These are phyloP conservation scores for Umbelopsis vinacea DNA, from an alignment of 192 early-diverging fungal species.

Conservation along the genomic window DNA sequence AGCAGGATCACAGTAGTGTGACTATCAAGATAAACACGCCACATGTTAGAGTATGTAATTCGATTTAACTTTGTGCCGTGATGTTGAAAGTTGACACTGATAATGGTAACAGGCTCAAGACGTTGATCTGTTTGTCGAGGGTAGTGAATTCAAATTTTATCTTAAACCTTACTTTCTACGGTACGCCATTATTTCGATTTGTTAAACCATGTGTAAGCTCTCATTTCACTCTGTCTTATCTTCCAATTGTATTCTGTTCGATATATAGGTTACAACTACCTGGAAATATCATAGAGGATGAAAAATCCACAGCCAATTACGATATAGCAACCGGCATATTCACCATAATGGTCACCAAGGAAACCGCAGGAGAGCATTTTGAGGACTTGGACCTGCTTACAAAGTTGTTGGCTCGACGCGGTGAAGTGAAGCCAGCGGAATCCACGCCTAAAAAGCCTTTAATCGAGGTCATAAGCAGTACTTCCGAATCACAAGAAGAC, in stretches of 20 bases:
- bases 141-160: conserved; percentile 85
- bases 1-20: conserved; percentile 79
- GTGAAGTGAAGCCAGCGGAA: conserved; percentile 40
- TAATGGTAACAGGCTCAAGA: conserved; percentile 67
- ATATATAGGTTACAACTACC: conserved; percentile 74
- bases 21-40: conserved; percentile 80
- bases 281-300: conserved; percentile 83
- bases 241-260: background rate
- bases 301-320: conserved; percentile 76
- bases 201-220: background rate
- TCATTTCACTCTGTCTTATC: no score
- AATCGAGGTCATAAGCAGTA: conserved; percentile 66
- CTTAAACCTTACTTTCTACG: conserved; percentile 92
- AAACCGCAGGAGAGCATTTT: conserved; percentile 78
- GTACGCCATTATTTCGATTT: conserved; percentile 33
- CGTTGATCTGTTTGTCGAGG: conserved; percentile 86
- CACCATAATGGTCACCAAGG: conserved; percentile 78
- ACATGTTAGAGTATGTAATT: conserved; percentile 66
- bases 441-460: conserved; percentile 51
- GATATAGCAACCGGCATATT: conserved; percentile 81
- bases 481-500: conserved; percentile 28
- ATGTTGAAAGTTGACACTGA: conserved; percentile 7
- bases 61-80: background rate
- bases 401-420: conserved; percentile 72
- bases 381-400: conserved; percentile 88